Evolutionary conservation across 169 alveolate species (phyloP).

Genomic region (Amoebophrya sp.): DNA sequence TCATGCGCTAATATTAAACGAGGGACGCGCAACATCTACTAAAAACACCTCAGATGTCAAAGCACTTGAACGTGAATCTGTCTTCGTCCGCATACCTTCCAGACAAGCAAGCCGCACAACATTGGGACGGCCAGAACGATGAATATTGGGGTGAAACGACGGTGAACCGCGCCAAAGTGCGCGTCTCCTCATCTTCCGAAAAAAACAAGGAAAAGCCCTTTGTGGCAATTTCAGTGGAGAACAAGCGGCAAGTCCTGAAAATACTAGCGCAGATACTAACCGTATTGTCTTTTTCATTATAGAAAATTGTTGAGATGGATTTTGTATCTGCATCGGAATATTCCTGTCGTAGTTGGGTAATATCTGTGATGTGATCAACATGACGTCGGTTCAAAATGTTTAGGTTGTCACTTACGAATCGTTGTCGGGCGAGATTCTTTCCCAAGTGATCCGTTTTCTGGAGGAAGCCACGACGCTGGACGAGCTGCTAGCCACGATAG

Average conservation of each 20-base stretch:
- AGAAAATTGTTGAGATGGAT: too few species aligned
- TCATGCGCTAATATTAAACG: too few species aligned
- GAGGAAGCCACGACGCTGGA: conserved; percentile 11
- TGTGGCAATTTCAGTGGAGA: not conserved
- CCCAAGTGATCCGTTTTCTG: not conserved
- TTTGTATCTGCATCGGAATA: too few species aligned
- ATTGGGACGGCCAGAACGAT: not conserved
- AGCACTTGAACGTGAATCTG: too few species aligned
- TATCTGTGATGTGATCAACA: too few species aligned
- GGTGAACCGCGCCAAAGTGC: not conserved
- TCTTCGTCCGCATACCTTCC: too few species aligned
- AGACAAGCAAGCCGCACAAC: not conserved
- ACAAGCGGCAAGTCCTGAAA: not conserved
- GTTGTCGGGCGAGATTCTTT: not conserved
- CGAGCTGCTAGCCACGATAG: not conserved
- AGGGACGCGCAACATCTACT: too few species aligned
- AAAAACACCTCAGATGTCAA: too few species aligned
- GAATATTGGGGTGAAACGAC: not conserved
- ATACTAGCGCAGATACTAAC: not conserved
- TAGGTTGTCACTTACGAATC: not conserved
- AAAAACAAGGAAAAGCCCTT: not conserved
- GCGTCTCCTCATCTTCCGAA: not conserved
- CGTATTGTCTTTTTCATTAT: not conserved
- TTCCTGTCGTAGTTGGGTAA: too few species aligned
- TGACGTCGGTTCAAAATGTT: too few species aligned